Percentiles rank a stretch among this genome's conserved stretches.
Evolutionary conservation across 2,329 filamentous ascomycete species (phyloP).

Genomic region (Triangularia verruculosa): DNA sequence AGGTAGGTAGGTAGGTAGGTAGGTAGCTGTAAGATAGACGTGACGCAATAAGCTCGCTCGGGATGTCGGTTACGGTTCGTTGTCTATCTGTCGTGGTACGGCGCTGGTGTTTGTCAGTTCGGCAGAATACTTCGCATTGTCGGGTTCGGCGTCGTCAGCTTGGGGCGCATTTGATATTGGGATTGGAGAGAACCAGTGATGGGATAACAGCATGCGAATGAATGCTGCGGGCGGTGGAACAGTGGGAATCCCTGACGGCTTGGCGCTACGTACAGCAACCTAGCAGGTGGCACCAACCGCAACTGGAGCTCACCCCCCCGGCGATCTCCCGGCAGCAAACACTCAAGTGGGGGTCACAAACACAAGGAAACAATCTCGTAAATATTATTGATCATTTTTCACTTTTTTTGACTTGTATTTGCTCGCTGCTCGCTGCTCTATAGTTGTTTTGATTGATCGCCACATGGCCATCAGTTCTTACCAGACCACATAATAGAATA

Average conservation of each 20-base stretch:
- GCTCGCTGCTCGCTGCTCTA: neutral
- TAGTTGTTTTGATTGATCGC: neutral
- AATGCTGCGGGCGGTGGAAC: conserved; percentile 1
- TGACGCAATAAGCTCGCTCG: conserved; percentile 11
- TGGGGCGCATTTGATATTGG: conserved; percentile 8
- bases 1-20: too few relatives aligned
- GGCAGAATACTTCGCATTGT: neutral
- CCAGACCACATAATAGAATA: neutral
- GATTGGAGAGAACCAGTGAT: neutral
- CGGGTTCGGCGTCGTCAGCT: neutral
- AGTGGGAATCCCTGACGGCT: conserved; percentile 6
- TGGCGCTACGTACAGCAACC: conserved; percentile 4
- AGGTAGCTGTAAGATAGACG: too few relatives aligned
- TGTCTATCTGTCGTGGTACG: neutral
- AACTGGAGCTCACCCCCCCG: neutral
- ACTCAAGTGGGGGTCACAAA: neutral
- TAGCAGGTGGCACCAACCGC: neutral
- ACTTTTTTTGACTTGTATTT: neutral
- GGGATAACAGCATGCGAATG: neutral
- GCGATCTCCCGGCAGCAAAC: conserved; percentile 2
- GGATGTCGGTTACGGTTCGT: neutral
- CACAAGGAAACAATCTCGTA: neutral
- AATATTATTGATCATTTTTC: neutral
- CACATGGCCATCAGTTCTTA: neutral
- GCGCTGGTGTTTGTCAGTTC: neutral